phyloP scores from a whole-genome alignment of 805 yeast genomes.

The Saccharomycopsis sp. region DNA sequence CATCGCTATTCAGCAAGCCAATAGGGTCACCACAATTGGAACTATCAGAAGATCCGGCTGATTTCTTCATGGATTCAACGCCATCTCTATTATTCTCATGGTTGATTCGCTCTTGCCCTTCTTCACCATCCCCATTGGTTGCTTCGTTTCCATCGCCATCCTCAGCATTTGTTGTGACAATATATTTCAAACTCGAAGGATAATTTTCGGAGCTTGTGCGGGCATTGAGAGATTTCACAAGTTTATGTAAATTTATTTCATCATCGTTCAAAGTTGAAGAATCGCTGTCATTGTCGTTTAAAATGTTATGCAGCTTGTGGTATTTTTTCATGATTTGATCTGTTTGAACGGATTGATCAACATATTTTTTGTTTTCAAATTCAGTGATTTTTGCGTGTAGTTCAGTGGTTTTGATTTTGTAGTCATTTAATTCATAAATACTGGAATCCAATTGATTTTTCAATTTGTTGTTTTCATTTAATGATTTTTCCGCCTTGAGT shows the following conservation, averaged over 20 bases:
- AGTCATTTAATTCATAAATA: slow-evolving; percentile 10
- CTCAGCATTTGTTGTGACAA: not conserved
- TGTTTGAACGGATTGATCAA: slow-evolving; percentile 16
- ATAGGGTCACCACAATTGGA: too few relatives aligned
- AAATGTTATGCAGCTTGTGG: not conserved
- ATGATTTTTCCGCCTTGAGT: slow-evolving; percentile 19
- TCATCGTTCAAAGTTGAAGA: slow-evolving; percentile 20
- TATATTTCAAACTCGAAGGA: not conserved
- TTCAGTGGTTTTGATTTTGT: slow-evolving; percentile 5
- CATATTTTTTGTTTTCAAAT: not conserved
- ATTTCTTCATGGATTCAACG: too few relatives aligned
- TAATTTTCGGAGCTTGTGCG: not conserved
- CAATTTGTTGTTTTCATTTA: slow-evolving; percentile 7
- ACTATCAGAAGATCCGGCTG: too few relatives aligned
- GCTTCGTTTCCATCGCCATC: not conserved
- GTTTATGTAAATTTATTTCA: slow-evolving; percentile 5
- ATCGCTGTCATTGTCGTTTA: slow-evolving; percentile 20
- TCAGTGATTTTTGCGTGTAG: slow-evolving; percentile 8
- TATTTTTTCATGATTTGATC: slow-evolving; percentile 6
- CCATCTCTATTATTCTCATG: not conserved
- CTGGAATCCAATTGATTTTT: slow-evolving; percentile 9
- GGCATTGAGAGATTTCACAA: not conserved
- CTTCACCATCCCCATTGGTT: not conserved
- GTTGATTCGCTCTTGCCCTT: not conserved
- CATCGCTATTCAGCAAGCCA: not conserved